These are phyloP conservation scores for Coemansia sp. DNA, from an alignment of 192 early-diverging fungal species.

Conservation along the genomic window DNA sequence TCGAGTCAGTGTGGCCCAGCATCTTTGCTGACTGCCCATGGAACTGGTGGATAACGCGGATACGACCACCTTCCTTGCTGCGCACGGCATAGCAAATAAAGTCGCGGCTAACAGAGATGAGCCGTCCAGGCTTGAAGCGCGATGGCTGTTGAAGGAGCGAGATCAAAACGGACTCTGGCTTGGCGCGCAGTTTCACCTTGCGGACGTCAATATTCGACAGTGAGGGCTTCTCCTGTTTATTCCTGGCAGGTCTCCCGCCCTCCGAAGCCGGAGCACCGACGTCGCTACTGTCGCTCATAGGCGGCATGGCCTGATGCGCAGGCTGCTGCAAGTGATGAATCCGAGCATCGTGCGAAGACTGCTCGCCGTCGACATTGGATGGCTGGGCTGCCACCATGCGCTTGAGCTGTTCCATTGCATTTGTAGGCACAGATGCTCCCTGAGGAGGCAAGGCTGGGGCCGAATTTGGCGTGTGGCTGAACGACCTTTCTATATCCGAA, in stretches of 20 bases:
- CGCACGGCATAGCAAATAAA: constrained; percentile 52
- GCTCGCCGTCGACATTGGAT: not conserved
- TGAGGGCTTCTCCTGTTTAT: constrained; percentile 5
- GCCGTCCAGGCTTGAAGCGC: constrained; percentile 36
- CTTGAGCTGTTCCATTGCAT: constrained; percentile 41
- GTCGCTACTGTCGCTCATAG: not conserved
- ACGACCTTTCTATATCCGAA: constrained; percentile 23
- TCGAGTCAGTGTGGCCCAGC: constrained; percentile 46
- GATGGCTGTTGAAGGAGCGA: constrained; percentile 46
- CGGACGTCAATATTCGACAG: constrained; percentile 28
- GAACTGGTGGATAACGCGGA: constrained; percentile 49
- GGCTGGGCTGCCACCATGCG: constrained; percentile 43
- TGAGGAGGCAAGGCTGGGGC: constrained; percentile 4
- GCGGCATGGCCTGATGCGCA: constrained; percentile 5
- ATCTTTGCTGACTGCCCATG: constrained; percentile 48
- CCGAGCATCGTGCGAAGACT: constrained; percentile 1
- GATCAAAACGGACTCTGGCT: constrained; percentile 41
- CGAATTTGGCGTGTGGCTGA: constrained; percentile 11
- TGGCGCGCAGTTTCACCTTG: constrained; percentile 27
- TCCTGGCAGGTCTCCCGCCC: not conserved
- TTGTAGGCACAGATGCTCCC: constrained; percentile 7
- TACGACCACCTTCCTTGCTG: constrained; percentile 49
- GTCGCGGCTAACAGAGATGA: constrained; percentile 47
- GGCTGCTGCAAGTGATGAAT: constrained; percentile 16
- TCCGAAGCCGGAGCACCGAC: not conserved